Conservation (phyloP, 768 basidiomycete species). For the Candolleomyces aberdarensis region DNA sequence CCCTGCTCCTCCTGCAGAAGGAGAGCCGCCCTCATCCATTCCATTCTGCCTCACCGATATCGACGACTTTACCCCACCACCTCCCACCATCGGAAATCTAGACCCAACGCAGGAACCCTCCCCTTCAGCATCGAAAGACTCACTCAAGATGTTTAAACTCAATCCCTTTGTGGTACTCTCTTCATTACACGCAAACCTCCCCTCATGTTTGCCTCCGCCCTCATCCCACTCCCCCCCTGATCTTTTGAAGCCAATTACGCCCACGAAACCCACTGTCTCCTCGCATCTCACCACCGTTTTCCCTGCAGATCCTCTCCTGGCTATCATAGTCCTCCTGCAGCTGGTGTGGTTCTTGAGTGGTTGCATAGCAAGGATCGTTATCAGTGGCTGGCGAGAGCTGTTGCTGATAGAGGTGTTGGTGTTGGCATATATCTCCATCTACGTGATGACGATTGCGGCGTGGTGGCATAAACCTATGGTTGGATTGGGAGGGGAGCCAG, state of each 20-base stretch:
- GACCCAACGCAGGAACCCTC: neutral
- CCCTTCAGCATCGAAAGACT: neutral
- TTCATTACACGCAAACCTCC: neutral
- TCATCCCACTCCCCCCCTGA: neutral
- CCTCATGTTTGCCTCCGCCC: neutral
- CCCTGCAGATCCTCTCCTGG: neutral
- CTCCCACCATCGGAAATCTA: neutral
- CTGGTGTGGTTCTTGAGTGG: neutral
- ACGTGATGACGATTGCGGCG: neutral
- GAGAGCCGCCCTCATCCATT: neutral
- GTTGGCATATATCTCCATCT: neutral
- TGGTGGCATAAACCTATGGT: constrained; percentile 1
- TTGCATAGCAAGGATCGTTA: neutral
- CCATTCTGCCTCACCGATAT: neutral
- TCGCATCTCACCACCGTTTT: neutral
- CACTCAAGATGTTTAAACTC: neutral
- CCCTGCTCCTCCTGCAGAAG: neutral
- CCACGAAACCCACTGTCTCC: neutral
- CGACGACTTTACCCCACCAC: neutral
- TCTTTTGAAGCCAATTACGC: neutral
- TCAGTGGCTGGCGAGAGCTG: neutral
- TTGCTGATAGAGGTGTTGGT: neutral
- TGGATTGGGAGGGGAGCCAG: neutral
- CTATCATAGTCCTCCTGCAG: neutral
- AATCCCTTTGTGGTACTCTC: neutral